A percentile compares a stretch with the other conserved stretches of the same genome.
Conservation (phyloP, 371 early-diverging fungal genomes). For the Batkoa obscura region DNA sequence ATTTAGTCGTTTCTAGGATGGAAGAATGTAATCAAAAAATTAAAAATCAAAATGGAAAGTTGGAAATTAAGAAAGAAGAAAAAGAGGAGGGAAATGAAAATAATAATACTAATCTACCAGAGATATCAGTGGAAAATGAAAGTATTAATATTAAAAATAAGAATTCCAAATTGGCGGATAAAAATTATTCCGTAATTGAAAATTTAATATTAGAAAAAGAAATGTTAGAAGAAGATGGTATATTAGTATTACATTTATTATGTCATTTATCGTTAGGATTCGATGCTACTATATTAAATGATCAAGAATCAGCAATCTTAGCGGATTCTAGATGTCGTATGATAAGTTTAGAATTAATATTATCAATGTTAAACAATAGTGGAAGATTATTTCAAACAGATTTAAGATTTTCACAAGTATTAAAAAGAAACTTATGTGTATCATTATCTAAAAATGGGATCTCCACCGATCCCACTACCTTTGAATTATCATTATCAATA, state of each 20-base stretch:
- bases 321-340: constrained; percentile 15
- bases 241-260: constrained; percentile 18
- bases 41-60: neutral
- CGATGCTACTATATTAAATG: constrained; percentile 6
- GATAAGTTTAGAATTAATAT: constrained; percentile 18
- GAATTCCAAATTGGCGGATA: no score
- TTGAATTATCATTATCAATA: constrained; percentile 64
- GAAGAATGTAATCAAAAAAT: constrained; percentile 2
- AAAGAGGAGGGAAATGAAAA: neutral
- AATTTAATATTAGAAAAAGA: neutral
- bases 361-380: constrained; percentile 19
- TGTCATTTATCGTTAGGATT: constrained; percentile 23
- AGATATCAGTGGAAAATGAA: neutral
- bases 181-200: neutral
- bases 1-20: constrained; percentile 31
- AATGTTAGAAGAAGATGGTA: neutral
- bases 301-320: constrained; percentile 7
- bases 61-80: neutral
- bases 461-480: constrained; percentile 46
- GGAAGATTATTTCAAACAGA: constrained; percentile 23
- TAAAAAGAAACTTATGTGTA: constrained; percentile 42
- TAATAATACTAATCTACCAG: no score
- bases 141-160: no score
- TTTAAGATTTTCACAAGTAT: constrained; percentile 27
- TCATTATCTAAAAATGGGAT: constrained; percentile 38